Percentiles rank a stretch among this genome's conserved stretches.
Evolutionary conservation across 441 rosid genomes (phyloP).

Genomic region (Arabidopsis lyrata): DNA sequence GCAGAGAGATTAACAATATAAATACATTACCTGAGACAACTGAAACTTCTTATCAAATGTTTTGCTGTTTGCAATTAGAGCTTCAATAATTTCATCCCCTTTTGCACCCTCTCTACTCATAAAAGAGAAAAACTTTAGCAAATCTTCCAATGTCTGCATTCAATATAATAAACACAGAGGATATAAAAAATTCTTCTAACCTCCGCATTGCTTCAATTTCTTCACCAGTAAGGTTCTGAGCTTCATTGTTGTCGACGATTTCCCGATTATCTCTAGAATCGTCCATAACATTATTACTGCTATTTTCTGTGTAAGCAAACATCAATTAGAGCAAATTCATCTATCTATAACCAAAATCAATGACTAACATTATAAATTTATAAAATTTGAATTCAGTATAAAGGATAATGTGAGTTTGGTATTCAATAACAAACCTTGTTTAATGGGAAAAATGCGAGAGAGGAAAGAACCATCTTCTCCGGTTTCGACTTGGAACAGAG

Average conservation of each 20-base stretch:
- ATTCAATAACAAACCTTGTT: slow-evolving; percentile 52
- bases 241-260: slow-evolving; percentile 78
- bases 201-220: slow-evolving; percentile 86
- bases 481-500: slow-evolving; percentile 75
- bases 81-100: slow-evolving; percentile 85
- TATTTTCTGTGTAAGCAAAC: slow-evolving; percentile 46
- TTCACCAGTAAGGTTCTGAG: slow-evolving; percentile 77
- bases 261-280: slow-evolving; percentile 79
- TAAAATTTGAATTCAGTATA: background rate
- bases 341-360: background rate
- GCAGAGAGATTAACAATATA: slow-evolving; percentile 14
- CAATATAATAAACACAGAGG: background rate
- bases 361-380: background rate
- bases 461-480: slow-evolving; percentile 65
- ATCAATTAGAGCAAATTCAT: slow-evolving; percentile 18
- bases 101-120: slow-evolving; percentile 82
- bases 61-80: slow-evolving; percentile 87
- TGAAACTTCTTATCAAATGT: slow-evolving; percentile 85
- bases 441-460: slow-evolving; percentile 55
- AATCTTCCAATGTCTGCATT: background rate
- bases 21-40: slow-evolving; percentile 74
- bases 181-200: slow-evolving; percentile 42
- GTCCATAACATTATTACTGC: slow-evolving; percentile 49
- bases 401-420: background rate
- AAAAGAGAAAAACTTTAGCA: slow-evolving; percentile 8